Evolutionary conservation across 352 stramenopile genomes (phyloP).

Genomic region (Saprolegnia parasitica): DNA sequence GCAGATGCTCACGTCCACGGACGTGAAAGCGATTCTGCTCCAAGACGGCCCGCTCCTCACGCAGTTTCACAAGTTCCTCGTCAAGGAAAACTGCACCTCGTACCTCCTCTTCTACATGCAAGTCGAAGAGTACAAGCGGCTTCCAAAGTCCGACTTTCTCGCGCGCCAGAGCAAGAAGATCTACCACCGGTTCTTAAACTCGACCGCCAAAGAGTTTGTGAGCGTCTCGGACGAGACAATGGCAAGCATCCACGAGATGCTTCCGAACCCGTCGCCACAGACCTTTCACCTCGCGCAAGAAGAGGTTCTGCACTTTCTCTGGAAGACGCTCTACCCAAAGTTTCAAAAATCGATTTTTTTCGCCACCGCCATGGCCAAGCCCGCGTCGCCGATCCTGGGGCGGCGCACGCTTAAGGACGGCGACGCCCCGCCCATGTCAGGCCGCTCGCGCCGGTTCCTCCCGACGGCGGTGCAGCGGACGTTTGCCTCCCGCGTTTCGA

Average conservation of each 20-base stretch:
- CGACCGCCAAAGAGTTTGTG: constrained; percentile 55
- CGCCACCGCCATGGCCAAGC: background rate
- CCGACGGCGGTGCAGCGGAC: background rate
- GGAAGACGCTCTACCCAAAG: constrained; percentile 59
- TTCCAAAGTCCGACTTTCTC: constrained; percentile 71
- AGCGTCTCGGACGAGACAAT: constrained; percentile 34
- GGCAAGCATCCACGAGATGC: constrained; percentile 37
- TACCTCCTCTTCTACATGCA: constrained; percentile 76
- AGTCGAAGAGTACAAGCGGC: constrained; percentile 62
- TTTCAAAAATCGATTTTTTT: constrained; percentile 71
- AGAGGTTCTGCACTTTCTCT: constrained; percentile 63
- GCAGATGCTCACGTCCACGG: background rate
- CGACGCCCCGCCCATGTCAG: background rate
- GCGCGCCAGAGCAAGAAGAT: constrained; percentile 60
- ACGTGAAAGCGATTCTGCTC: background rate
- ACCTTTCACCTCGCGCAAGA: constrained; percentile 72
- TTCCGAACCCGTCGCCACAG: constrained; percentile 43
- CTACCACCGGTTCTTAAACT: constrained; percentile 59
- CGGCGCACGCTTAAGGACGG: background rate
- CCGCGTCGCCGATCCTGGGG: background rate
- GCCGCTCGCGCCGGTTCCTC: background rate
- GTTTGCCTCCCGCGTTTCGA: background rate
- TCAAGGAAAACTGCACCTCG: constrained; percentile 65
- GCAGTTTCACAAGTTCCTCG: constrained; percentile 56
- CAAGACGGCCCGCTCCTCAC: constrained; percentile 6